These are phyloP conservation scores for Camellia lanceoleosa DNA, from an alignment of 148 eudicot species.

Conservation along the genomic window DNA sequence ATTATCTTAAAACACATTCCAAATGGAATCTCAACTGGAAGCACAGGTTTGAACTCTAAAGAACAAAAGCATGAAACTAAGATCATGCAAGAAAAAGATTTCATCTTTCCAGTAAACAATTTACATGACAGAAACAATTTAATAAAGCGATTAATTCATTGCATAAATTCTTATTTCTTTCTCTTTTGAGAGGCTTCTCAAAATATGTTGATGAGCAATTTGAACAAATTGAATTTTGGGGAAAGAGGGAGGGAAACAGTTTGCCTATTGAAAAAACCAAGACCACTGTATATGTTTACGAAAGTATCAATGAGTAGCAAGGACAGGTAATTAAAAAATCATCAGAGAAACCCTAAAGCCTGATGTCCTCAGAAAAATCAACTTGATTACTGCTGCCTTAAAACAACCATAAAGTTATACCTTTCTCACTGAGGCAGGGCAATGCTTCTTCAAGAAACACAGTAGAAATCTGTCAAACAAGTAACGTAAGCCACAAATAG, in stretches of 20 bases:
- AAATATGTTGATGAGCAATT: neutral
- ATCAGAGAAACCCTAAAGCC: neutral
- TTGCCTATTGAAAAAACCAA: neutral
- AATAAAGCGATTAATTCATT: neutral
- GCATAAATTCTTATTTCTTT: neutral
- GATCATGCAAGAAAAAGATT: neutral
- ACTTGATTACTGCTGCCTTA: neutral
- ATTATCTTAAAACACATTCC: neutral
- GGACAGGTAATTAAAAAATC: neutral
- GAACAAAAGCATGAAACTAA: neutral
- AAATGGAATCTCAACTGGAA: slow-evolving; percentile 1
- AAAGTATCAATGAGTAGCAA: neutral
- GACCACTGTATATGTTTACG: neutral
- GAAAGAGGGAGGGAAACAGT: neutral
- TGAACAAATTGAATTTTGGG: neutral
- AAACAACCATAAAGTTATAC: slow-evolving; percentile 12
- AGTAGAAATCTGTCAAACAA: slow-evolving; percentile 50
- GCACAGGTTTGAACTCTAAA: neutral
- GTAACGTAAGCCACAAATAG: neutral
- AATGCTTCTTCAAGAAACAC: slow-evolving; percentile 41
- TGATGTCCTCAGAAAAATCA: neutral
- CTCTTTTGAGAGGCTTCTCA: neutral
- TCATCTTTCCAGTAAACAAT: slow-evolving; percentile 3
- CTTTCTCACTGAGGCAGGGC: slow-evolving; percentile 32
- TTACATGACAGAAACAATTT: neutral